Conservation (phyloP, 345 rosid genomes). For the Ceriops tagal region DNA sequence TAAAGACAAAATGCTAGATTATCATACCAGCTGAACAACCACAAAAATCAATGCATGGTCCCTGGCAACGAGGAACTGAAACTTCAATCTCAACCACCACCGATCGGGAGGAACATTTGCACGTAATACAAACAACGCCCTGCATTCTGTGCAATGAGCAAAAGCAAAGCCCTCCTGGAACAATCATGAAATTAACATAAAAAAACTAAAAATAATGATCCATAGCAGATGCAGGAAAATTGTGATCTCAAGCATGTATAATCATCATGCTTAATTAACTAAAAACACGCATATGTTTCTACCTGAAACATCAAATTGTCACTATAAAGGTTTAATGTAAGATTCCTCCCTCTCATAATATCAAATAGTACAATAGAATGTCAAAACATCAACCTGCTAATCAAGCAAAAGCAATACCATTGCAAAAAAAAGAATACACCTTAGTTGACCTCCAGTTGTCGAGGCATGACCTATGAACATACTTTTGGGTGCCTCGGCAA, state of each 20-base stretch:
- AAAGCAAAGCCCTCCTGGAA: conserved; percentile 99
- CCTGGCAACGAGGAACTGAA: conserved; percentile 94
- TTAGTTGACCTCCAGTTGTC: conserved; percentile 99
- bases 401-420: conserved; percentile 5
- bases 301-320: neutral
- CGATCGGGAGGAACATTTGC: conserved; percentile 96
- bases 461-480: conserved; percentile 94
- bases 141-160: conserved; percentile 99
- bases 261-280: neutral
- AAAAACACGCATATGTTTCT: conserved; percentile 6
- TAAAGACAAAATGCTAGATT: neutral
- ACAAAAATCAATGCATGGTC: conserved; percentile 92
- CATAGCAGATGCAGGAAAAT: conserved; percentile 2
- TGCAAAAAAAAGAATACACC: conserved; percentile 38
- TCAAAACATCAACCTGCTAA: conserved; percentile 9
- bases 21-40: conserved; percentile 85
- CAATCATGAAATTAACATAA: conserved; percentile 11
- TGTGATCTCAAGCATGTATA: neutral
- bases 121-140: conserved; percentile 81
- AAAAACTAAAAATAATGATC: conserved; percentile 7
- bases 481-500: conserved; percentile 97
- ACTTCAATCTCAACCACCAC: conserved; percentile 99
- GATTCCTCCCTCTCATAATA: conserved; percentile 2
- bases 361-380: neutral
- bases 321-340: neutral